Percentiles rank a stretch among this genome's conserved stretches.
phyloP scores from a whole-genome alignment of 2,329 filamentous ascomycete species.

The Ascochyta rabiei region DNA sequence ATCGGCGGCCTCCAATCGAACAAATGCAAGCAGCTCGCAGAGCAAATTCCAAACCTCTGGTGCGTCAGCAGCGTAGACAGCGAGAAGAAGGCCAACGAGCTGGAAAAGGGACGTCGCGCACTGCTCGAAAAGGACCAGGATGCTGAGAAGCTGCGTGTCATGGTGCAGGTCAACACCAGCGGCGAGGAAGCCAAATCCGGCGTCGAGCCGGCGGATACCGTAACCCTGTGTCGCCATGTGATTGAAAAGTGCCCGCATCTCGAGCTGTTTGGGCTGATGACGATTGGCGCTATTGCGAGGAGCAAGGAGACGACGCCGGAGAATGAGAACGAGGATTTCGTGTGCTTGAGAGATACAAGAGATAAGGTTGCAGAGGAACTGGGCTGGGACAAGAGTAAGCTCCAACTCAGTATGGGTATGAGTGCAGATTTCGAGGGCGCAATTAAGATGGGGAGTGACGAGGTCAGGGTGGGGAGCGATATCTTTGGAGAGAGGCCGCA shows the following conservation, averaged over 20 bases:
- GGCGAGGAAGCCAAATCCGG: constrained; percentile 87
- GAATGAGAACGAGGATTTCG: constrained; percentile 91
- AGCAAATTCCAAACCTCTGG: constrained; percentile 85
- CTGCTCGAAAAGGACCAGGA: constrained; percentile 51
- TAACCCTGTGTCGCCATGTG: constrained; percentile 72
- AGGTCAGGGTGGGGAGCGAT: constrained; percentile 90
- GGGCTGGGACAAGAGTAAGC: constrained; percentile 58
- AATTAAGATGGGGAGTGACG: constrained; percentile 79
- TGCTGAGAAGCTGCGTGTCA: constrained; percentile 65
- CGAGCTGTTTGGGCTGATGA: constrained; percentile 85
- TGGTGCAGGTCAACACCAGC: constrained; percentile 95
- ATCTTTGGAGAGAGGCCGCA: constrained; percentile 87
- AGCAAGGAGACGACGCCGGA: constrained; percentile 73
- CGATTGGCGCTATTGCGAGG: constrained; percentile 91
- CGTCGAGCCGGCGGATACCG: constrained; percentile 69
- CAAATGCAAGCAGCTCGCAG: constrained; percentile 85
- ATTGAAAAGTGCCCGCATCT: constrained; percentile 73
- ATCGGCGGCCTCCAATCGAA: constrained; percentile 94
- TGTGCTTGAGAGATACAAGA: constrained; percentile 69
- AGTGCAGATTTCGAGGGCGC: constrained; percentile 94
- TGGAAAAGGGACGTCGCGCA: constrained; percentile 76
- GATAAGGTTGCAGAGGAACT: constrained; percentile 72
- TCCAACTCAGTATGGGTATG: constrained; percentile 99
- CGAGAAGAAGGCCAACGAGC: constrained; percentile 81
- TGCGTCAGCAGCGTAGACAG: constrained; percentile 90